Conservation (phyloP, 2,329 filamentous ascomycete species). For the Xylaria sp. region DNA sequence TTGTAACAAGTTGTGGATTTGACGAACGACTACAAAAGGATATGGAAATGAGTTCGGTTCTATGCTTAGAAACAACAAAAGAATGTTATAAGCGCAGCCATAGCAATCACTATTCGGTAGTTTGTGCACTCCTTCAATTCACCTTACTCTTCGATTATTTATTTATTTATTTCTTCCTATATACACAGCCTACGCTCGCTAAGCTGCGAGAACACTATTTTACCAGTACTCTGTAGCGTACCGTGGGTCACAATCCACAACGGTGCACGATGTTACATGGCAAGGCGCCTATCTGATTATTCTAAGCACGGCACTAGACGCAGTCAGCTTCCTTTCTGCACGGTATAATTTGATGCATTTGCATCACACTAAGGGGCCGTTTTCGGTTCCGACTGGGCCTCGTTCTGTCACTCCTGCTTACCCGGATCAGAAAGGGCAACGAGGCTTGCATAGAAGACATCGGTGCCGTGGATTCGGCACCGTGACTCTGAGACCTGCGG, state of each 20-base stretch:
- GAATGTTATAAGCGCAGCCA: background rate
- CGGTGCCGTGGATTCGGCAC: conserved; percentile 7
- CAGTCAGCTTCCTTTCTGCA: conserved; percentile 36
- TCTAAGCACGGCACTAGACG: background rate
- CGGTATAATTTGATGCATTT: background rate
- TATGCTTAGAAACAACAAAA: background rate
- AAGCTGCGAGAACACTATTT: background rate
- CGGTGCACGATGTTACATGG: conserved; percentile 2
- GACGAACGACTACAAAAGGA: background rate
- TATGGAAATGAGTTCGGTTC: background rate
- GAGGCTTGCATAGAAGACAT: conserved; percentile 16
- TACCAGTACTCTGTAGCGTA: background rate
- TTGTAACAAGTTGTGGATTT: background rate
- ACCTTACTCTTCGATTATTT: background rate
- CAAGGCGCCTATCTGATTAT: background rate
- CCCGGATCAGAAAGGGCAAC: background rate
- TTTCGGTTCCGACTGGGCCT: conserved; percentile 17
- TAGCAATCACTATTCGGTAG: background rate
- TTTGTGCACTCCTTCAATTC: background rate
- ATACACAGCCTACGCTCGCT: background rate
- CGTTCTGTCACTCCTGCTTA: conserved; percentile 20
- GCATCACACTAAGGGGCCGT: conserved; percentile 14
- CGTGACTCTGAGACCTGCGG: background rate
- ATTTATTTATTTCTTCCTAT: background rate
- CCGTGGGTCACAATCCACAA: background rate